Evolutionary conservation across 352 stramenopile genomes (phyloP).

Genomic region (Globisporangium cederbergense): DNA sequence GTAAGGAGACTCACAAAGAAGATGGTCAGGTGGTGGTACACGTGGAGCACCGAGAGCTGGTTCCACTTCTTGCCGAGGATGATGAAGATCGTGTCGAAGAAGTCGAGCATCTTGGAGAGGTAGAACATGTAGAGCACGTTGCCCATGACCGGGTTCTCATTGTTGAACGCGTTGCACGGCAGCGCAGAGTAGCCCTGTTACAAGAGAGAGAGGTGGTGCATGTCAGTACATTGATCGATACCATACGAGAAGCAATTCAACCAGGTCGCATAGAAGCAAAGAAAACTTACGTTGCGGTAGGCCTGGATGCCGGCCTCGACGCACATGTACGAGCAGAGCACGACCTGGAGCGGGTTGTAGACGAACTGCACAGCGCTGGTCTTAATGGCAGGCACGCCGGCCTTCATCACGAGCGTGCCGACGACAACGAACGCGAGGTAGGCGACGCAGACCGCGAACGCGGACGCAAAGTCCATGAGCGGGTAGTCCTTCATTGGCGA

Average conservation of each 20-base stretch:
- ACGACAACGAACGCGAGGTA: slow-evolving; percentile 71
- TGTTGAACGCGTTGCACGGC: slow-evolving; percentile 91
- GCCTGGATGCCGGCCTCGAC: slow-evolving; percentile 92
- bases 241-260: not conserved
- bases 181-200: slow-evolving; percentile 78
- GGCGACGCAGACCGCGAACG: slow-evolving; percentile 50
- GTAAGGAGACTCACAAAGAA: slow-evolving; percentile 64
- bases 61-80: slow-evolving; percentile 97
- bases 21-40: slow-evolving; percentile 98
- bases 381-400: slow-evolving; percentile 68
- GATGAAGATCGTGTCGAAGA: slow-evolving; percentile 97
- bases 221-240: not conserved
- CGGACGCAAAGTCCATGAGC: slow-evolving; percentile 51
- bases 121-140: slow-evolving; percentile 99
- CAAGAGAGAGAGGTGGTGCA: no score
- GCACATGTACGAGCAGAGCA: slow-evolving; percentile 96
- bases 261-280: not conserved
- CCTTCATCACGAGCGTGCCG: slow-evolving; percentile 75
- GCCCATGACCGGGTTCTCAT: slow-evolving; percentile 88
- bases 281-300: slow-evolving; percentile 75
- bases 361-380: slow-evolving; percentile 90
- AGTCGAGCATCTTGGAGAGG: slow-evolving; percentile 95
- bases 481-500: slow-evolving; percentile 39
- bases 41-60: slow-evolving; percentile 96
- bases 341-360: slow-evolving; percentile 97